These are phyloP conservation scores for Monilinia fructigena DNA, from an alignment of 2,329 filamentous ascomycete species.

Conservation along the genomic window DNA sequence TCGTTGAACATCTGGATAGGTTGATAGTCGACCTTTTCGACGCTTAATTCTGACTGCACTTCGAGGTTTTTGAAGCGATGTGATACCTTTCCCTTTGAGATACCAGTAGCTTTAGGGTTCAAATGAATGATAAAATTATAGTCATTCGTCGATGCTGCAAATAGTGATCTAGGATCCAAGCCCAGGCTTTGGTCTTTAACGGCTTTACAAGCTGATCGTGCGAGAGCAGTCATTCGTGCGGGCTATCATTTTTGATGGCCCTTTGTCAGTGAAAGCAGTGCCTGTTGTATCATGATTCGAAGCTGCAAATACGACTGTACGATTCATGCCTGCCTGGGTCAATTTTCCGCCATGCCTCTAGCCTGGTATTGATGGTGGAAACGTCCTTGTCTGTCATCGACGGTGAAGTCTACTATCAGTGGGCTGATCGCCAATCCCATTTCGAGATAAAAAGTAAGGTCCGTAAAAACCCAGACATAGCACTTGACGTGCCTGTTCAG, in stretches of 20 bases:
- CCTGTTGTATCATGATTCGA: constrained; percentile 77
- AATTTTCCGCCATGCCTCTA: constrained; percentile 81
- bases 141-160: constrained; percentile 69
- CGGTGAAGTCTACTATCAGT: constrained; percentile 73
- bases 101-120: constrained; percentile 37
- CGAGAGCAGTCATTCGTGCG: constrained; percentile 76
- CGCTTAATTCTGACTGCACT: constrained; percentile 48
- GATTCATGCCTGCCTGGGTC: constrained; percentile 85
- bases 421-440: constrained; percentile 91
- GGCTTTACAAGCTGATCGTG: constrained; percentile 69
- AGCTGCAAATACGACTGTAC: constrained; percentile 75
- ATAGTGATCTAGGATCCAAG: constrained; percentile 61
- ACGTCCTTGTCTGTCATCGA: constrained; percentile 62
- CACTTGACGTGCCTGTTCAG: constrained; percentile 71
- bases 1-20: constrained; percentile 61
- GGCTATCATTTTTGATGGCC: constrained; percentile 78
- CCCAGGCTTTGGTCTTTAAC: constrained; percentile 53
- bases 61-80: constrained; percentile 79
- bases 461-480: constrained; percentile 76
- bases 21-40: constrained; percentile 53
- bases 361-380: constrained; percentile 63
- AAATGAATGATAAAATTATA: constrained; percentile 87
- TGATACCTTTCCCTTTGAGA: constrained; percentile 41
- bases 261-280: constrained; percentile 72
- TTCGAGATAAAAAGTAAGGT: constrained; percentile 75